These are phyloP conservation scores for Colletotrichum sp. DNA, from an alignment of 2,329 filamentous ascomycete species.

Conservation along the genomic window DNA sequence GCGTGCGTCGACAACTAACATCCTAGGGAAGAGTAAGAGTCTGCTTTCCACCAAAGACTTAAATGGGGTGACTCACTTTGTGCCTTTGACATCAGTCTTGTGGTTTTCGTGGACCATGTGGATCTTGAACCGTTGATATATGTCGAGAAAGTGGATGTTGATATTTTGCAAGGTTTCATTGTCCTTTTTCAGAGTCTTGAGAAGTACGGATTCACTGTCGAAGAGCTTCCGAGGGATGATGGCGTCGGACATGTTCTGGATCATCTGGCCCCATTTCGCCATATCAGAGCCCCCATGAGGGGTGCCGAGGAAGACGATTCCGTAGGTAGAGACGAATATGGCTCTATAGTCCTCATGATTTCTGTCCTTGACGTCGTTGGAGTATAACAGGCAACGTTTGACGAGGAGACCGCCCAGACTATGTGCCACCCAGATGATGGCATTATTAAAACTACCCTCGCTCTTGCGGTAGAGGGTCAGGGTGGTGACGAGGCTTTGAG, in stretches of 20 bases:
- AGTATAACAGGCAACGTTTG: slow-evolving; percentile 73
- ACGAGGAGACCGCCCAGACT: slow-evolving; percentile 76
- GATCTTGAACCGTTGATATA: slow-evolving; percentile 73
- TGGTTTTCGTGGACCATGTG: slow-evolving; percentile 81
- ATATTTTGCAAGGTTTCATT: slow-evolving; percentile 79
- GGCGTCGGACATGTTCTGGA: slow-evolving; percentile 71
- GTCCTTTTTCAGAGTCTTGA: slow-evolving; percentile 74
- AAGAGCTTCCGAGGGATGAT: slow-evolving; percentile 71
- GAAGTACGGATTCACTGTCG: slow-evolving; percentile 69
- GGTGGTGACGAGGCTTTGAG: slow-evolving; percentile 69
- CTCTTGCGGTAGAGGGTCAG: slow-evolving; percentile 68
- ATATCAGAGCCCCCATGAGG: slow-evolving; percentile 74
- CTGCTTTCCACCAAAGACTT: neutral
- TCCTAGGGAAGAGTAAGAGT: slow-evolving; percentile 27
- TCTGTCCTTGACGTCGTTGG: slow-evolving; percentile 63
- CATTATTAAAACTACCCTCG: slow-evolving; percentile 61
- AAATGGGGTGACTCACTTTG: slow-evolving; percentile 44
- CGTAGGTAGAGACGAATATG: slow-evolving; percentile 77
- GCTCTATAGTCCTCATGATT: slow-evolving; percentile 70
- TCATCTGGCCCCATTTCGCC: slow-evolving; percentile 69
- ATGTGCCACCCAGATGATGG: slow-evolving; percentile 80
- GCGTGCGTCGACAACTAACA: slow-evolving; percentile 71
- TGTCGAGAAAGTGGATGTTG: slow-evolving; percentile 74
- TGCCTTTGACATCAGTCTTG: slow-evolving; percentile 71
- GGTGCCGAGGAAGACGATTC: slow-evolving; percentile 78